Conservation (phyloP, 2,329 filamentous ascomycete genomes). For the Penicillium italicum region DNA sequence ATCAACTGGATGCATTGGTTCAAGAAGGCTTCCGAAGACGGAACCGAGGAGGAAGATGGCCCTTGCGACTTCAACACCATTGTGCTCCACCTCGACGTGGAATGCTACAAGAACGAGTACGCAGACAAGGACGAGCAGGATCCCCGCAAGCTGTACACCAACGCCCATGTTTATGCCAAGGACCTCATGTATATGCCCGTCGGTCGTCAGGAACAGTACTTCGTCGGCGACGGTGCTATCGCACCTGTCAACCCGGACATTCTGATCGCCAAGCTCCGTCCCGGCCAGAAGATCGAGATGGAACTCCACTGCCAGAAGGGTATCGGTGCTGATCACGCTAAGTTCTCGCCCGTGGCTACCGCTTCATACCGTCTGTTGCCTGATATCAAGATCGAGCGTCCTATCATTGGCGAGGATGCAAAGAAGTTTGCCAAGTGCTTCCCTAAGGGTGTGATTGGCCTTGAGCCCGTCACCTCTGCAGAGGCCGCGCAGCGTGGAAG, state of each 20-base stretch:
- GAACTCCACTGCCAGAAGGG: conserved; percentile 95
- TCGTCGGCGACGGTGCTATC: conserved; percentile 64
- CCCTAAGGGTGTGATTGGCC: conserved; percentile 76
- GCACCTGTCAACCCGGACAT: conserved; percentile 84
- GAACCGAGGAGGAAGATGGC: conserved; percentile 46
- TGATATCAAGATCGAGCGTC: conserved; percentile 74
- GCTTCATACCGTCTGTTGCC: conserved; percentile 90
- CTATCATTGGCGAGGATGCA: conserved; percentile 82
- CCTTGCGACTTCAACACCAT: conserved; percentile 82
- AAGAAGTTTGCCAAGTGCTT: conserved; percentile 90
- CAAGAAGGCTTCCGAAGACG: conserved; percentile 64
- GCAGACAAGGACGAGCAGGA: conserved; percentile 72
- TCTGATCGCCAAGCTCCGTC: conserved; percentile 86
- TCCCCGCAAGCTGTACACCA: conserved; percentile 76
- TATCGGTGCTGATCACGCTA: conserved; percentile 88
- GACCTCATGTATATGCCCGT: conserved; percentile 74
- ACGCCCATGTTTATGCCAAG: conserved; percentile 76
- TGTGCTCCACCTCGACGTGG: conserved; percentile 69
- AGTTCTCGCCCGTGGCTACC: conserved; percentile 94
- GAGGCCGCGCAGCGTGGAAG: conserved; percentile 60
- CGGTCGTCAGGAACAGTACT: conserved; percentile 68
- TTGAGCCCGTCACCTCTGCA: conserved; percentile 66
- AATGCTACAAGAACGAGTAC: conserved; percentile 74
- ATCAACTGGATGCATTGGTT: conserved; percentile 81
- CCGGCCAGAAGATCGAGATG: conserved; percentile 80